These are phyloP conservation scores for Cladosporium sp. DNA, from an alignment of 2,329 filamentous ascomycete species.

Conservation along the genomic window DNA sequence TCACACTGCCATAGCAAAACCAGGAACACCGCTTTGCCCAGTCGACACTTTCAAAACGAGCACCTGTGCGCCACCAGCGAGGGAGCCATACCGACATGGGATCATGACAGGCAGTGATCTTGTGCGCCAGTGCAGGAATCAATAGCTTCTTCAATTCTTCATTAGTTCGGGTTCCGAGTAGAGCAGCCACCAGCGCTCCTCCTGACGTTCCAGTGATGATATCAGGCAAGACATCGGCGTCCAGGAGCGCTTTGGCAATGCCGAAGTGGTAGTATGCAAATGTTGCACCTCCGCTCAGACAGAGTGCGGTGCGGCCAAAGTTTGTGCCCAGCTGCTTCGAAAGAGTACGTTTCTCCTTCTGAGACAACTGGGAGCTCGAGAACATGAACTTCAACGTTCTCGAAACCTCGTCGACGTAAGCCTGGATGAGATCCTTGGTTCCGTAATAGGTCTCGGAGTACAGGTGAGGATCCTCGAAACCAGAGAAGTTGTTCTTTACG, in stretches of 20 bases:
- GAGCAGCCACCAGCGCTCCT: constrained; percentile 79
- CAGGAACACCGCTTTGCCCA: constrained; percentile 83
- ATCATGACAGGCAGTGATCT: constrained; percentile 83
- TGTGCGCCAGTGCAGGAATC: constrained; percentile 77
- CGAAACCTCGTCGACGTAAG: constrained; percentile 81
- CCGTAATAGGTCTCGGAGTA: constrained; percentile 98
- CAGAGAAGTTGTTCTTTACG: constrained; percentile 96
- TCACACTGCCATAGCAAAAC: constrained; percentile 88
- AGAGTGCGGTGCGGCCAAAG: constrained; percentile 86
- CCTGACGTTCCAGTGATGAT: constrained; percentile 97
- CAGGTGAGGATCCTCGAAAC: constrained; percentile 86
- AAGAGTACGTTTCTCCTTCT: constrained; percentile 70
- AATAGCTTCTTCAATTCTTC: constrained; percentile 82
- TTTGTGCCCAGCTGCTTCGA: constrained; percentile 90
- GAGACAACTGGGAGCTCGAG: constrained; percentile 60
- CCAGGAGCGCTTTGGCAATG: constrained; percentile 81
- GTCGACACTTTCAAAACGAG: constrained; percentile 86
- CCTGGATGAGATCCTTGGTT: constrained; percentile 90
- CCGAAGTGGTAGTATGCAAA: constrained; percentile 98
- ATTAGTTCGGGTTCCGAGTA: constrained; percentile 85
- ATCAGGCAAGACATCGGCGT: constrained; percentile 78
- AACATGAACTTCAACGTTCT: constrained; percentile 63
- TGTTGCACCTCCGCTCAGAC: constrained; percentile 84
- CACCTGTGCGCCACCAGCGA: constrained; percentile 88
- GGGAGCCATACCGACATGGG: constrained; percentile 67